Base-by-base conservation (phyloP, 441 rosid genomes). In the Sinapis alba region DNA sequence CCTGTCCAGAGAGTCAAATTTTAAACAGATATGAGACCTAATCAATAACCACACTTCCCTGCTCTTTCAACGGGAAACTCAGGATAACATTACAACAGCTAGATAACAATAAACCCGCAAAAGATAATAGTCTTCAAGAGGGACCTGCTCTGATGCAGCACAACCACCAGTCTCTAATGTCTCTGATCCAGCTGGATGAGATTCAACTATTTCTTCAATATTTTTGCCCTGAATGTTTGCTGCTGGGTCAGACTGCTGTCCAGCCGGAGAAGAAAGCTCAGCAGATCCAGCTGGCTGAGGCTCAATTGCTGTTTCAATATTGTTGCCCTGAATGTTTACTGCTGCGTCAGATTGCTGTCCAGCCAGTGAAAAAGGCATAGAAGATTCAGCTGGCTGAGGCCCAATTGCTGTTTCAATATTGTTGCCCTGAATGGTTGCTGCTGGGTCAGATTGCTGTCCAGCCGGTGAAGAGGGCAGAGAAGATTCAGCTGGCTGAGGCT, bases 1-100 rank as follows among this genome's bases (percentile, higher is more conserved):
- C 88, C 89, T 83, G 78, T 43, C 69, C 79, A 83, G 27, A 68
- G 77, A 69, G 57, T 67, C 43, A 30, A 78, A n/a, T 34, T 34
- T 27, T 27, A 38, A 67, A 67, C 43, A 68, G 18, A 47, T 21
- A 43, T 10, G 24, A 23, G 54, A 78, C 54, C 60, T 16, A 21
- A 68, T 68, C 70, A 51, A 32, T 53, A 28, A 28, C 71, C 71
- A 73, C 23, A 65, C 50, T 57, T 69, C 54, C 53, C 51, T 28
- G n/a, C 51, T 62, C 27, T 7, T 69, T 50, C 51, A 26, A 41
- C 7, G 16, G 41, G 59, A 62, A 28, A 65, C 58, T 41, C 61
- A 41, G 23, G 60, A 67, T 28, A 68, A 24, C 51, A 62, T 20
- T 36, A 67, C 45, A 13, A 63, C 57, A 53, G 45, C 61, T 34